Base-by-base conservation (phyloP, 202 grass and related monocot species). In the Dendrocalamus latiflorus region DNA sequence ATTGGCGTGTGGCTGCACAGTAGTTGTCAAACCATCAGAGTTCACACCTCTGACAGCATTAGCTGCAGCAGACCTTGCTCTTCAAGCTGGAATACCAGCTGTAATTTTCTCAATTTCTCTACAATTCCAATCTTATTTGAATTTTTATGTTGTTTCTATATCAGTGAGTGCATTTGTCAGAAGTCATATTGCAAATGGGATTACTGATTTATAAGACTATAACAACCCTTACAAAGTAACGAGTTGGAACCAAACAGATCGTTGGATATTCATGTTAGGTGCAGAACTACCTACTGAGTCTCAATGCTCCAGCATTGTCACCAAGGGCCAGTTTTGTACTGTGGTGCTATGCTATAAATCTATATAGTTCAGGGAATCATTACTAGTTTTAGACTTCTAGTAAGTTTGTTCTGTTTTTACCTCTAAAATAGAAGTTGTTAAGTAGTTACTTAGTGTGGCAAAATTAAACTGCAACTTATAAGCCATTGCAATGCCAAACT, bases 31-130 rank as follows among this genome's bases (percentile, higher is more conserved):
- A 73, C 93, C 93, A 74, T 98, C 95, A 75, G 95, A 98, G 79
- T 98, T 89, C 81, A 98, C 95, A 79, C 95, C 95, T 69, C 83
- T 98, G 70, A 98, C 93, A 82, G 95, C 95, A 78, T 83, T 98
- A 80, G 95, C 95, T 85, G 95, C 95, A 81, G 95, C 93, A 88
- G 95, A 98, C 38, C 87, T 98, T 83, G 91, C 93, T 84, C 93
- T 98, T 86, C 95, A 98, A 89, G 95, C 95, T 79, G 95, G 95
- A 79, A 98, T 98, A 84, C 93, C 89, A 62, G 89, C 91, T 75
- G 96, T 98, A 91, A 87, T 83, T 80, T 56, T 67, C 78, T 88
- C 33, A 39, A 62, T 3, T 83, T 74, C 44, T 83, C 28, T 68
- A 59, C 8, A 21, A 26, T 78, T 65, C 0, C 17, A 39, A 49